Evolutionary conservation across 2,329 filamentous ascomycete genomes (phyloP), one percentile per base, ranked within the genome.

Genomic region (Pseudocercospora fuligena): DNA sequence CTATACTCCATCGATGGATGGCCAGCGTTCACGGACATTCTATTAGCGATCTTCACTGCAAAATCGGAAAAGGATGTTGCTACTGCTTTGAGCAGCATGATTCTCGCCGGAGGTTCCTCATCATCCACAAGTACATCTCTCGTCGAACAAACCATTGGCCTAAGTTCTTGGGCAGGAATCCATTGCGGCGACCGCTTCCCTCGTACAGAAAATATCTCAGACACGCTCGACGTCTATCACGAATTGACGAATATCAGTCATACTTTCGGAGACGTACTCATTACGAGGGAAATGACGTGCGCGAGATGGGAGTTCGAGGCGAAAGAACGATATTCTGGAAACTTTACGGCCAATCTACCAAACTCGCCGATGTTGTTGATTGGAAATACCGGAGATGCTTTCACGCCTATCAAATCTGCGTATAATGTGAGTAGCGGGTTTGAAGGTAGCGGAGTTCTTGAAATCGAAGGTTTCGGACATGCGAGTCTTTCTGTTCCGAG

Each of bases 261-360:
- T 8, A 59, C 43, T 16, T 46, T 58, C n/a, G 61, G 61, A 0
- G 61, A 63, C 23, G 49, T 33, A 3, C 40, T 36, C 21, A 33
- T 61, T n/a, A 9, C 40, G 14, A 11, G 56, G 46, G 36, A 59
- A 25, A 59, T 40, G 29, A 23, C 62, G 1, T 83, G 82, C 69
- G 77, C 76, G 0, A 77, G 78, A 66, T 83, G 81, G 81, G 73
- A 69, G 23, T 65, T 80, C 8, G 72, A 76, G 4, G 77, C 81
- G 11, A 79, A 77, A 54, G 80, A 81, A 68, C 71, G 73, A 16
- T 80, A 79, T 54, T 69, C 62, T 1, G 78, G 74, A 0, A 73
- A 76, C 56, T 80, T 81, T 57, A 56, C 61, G 9, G 75, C 75
- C 49, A 75, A 73, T 63, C 77, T 78, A 0, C 75, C 69, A 61